Evolutionary conservation across 805 yeast species (phyloP), one percentile per base, ranked within the genome.

Genomic region (Starmerella ratchasimensis): DNA sequence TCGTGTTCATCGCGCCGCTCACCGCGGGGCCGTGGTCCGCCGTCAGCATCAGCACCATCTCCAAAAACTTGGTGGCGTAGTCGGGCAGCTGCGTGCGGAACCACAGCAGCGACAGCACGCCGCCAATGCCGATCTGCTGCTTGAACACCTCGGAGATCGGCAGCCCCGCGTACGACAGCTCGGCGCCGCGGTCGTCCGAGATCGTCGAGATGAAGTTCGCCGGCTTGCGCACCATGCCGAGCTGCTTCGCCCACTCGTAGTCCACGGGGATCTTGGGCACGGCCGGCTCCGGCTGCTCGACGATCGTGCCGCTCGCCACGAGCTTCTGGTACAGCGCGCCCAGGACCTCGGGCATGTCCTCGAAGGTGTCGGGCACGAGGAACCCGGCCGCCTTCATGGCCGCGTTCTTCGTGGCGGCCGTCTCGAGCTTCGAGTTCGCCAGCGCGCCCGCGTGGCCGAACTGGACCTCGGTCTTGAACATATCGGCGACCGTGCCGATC

Each of bases 371-470:
- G 50, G 94, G 94, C 38, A 82, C 90, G 52, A 76, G 73, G 62
- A 88, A 83, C 1, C 98, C 98, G 17, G 97, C 97, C 50, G 77
- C 79, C 61, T 81, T 78, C 63, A 88, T 83, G 50, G 80, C 76
- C 47, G 71, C 70, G 54, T 74, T 73, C 67, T 73, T 73, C 54
- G 76, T 65, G 51, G 60, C 63, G 45, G 80, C 80, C 44, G 77
- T 76, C 63, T 76, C 80, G 58, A 69, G 67, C 59, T 75, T 75
- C 48, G 77, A 74, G 60, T 76, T 71, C 53, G 77, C 75, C 61
- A 73, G 69, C 55, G 80, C 73, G 55, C 80, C 80, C 44, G 80
- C 80, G 61, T 73, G 80, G 47, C 80, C 80, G 42, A 63, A 63
- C 55, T 63, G 68, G 29, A 63, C 68, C 53, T 63, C 80, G 57